Percentiles rank a stretch among this genome's conserved stretches.
Evolutionary conservation across 352 stramenopile genomes (phyloP).

Genomic region (Phytophthora pini): DNA sequence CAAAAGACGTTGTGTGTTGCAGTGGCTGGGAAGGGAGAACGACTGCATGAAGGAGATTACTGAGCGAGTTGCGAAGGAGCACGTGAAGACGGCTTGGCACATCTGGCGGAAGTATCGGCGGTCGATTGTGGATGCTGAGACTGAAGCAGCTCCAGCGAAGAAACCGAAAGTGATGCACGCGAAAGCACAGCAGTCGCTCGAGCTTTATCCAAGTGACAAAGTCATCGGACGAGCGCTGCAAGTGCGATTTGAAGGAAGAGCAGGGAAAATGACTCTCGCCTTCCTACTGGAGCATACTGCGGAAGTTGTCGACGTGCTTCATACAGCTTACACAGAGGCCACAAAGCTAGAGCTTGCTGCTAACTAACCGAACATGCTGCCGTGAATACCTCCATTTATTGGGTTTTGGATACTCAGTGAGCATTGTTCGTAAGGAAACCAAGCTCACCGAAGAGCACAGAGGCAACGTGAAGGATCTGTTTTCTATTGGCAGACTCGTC

Average conservation of each 20-base stretch:
- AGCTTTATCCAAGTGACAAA: slow-evolving; percentile 72
- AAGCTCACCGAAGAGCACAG: slow-evolving; percentile 32
- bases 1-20: slow-evolving; percentile 61
- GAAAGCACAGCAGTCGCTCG: slow-evolving; percentile 64
- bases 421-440: slow-evolving; percentile 27
- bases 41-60: slow-evolving; percentile 34
- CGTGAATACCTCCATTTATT: slow-evolving; percentile 1
- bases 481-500: slow-evolving; percentile 40
- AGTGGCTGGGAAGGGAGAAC: slow-evolving; percentile 45
- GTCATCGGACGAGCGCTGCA: slow-evolving; percentile 57
- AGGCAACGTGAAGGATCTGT: slow-evolving; percentile 38
- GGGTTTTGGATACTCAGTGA: not conserved
- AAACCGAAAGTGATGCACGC: slow-evolving; percentile 31
- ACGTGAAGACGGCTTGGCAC: slow-evolving; percentile 76
- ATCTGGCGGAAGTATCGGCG: slow-evolving; percentile 75
- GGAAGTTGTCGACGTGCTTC: slow-evolving; percentile 58
- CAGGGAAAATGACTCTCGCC: slow-evolving; percentile 44
- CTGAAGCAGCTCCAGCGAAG: slow-evolving; percentile 11
- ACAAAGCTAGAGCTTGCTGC: slow-evolving; percentile 30
- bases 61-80: slow-evolving; percentile 60
- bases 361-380: not conserved
- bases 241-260: slow-evolving; percentile 38
- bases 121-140: slow-evolving; percentile 25
- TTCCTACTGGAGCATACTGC: slow-evolving; percentile 50
- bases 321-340: slow-evolving; percentile 42